Percentiles rank a stretch among this genome's conserved stretches.
Conservation (phyloP, 2,329 filamentous ascomycete species). For the Cytospora paraplurivora region DNA sequence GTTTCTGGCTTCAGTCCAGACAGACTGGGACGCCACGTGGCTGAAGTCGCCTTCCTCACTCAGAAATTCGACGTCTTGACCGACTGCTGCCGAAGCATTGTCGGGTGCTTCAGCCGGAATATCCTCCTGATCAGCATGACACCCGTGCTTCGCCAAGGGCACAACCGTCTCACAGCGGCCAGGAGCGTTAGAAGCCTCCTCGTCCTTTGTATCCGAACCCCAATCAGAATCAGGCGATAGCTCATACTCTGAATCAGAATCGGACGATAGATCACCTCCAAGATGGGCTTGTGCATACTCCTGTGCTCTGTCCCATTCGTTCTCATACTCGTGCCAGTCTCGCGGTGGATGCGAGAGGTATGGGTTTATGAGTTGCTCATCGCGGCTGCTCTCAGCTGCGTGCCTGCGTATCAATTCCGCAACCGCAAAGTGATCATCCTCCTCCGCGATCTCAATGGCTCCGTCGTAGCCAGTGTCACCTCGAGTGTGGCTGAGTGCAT, state of each 20-base stretch:
- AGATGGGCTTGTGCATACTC: too few species aligned
- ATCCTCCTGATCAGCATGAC: not conserved
- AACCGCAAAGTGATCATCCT: not conserved
- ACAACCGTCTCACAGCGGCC: not conserved
- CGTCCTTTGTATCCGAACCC: not conserved
- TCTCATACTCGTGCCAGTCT: not conserved
- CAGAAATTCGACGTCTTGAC: not conserved
- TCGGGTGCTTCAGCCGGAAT: not conserved
- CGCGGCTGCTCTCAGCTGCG: not conserved
- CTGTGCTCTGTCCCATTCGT: not conserved
- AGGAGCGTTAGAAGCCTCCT: not conserved
- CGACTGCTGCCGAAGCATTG: not conserved
- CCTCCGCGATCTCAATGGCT: not conserved
- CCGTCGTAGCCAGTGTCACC: conserved; percentile 9
- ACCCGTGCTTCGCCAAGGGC: not conserved
- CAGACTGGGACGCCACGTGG: not conserved
- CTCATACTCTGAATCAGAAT: not conserved
- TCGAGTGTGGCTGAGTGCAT: conserved; percentile 2
- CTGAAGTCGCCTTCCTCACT: not conserved
- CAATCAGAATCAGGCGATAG: not conserved
- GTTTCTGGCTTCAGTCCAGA: not conserved
- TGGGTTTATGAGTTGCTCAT: not conserved
- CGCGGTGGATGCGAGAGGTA: not conserved
- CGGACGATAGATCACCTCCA: not conserved
- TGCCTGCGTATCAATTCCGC: conserved; percentile 8